Base-by-base conservation (phyloP, 345 rosid genomes). In the Gossypium ekmanianum region DNA sequence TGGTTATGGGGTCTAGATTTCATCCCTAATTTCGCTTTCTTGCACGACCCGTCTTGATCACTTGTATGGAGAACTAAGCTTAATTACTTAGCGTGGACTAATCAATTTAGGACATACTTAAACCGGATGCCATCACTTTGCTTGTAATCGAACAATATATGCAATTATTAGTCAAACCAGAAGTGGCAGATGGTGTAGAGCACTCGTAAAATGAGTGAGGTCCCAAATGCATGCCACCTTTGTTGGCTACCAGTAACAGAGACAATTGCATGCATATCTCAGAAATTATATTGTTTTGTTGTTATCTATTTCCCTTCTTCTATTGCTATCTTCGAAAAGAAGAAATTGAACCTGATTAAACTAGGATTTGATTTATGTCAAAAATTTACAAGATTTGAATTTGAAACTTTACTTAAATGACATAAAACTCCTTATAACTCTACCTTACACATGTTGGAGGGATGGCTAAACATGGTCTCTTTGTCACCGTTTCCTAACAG, bases 181-280 rank as follows among this genome's bases (percentile, higher is more conserved):
- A 64, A 66, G 71, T 50, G 58, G 44, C 58, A 41, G 51, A 57
- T 39, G 7, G 34, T 39, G 52, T 41, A 39, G 54, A 55, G 75
- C 57, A 44, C 68, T 58, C 22, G 68, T 57, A 44, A 5, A 56
- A 54, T 71, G 61, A 27, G 59, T 34, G 51, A 47, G 13, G 62
- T 24, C 26, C 68, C 76, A 26, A 4, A 26, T 17, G 18, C 18
- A 48, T 48, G 45, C 68, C 57, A 73, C 57, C 76, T 59, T 51
- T 47, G n/a, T 58, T 44, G 56, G 54, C 67, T 58, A 11, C 75
- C 63, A 9, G 16, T 16, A 22, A 22, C n/a, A 14, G 45, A 14
- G 57, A 73, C 45, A 59, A 43, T 48, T 61, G 27, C 48, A 17
- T 61, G 76, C 76, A 47, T 56, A 18, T 72, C 16, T 58, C 10